Conservation (phyloP, 192 early-diverging fungal species). For the Rhizophagus sp. region DNA sequence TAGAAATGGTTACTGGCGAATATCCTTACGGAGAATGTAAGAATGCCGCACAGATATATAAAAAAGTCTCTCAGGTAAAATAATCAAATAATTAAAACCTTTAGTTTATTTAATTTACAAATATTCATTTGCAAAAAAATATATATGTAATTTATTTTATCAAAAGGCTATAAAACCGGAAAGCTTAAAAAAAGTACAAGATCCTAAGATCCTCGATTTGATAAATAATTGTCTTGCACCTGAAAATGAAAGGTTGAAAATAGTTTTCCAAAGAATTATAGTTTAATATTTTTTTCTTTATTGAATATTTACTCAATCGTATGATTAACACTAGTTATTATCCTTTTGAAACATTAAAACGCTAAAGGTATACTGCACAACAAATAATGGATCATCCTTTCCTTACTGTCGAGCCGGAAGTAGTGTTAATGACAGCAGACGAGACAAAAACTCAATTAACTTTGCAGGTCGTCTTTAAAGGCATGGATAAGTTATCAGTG, state of each 20-base stretch:
- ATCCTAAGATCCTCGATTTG: slow-evolving; percentile 66
- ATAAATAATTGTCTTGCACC: slow-evolving; percentile 65
- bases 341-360: background rate
- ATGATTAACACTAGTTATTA: slow-evolving; percentile 25
- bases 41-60: slow-evolving; percentile 78
- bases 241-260: slow-evolving; percentile 60
- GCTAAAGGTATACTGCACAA: slow-evolving; percentile 59
- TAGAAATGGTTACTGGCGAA: slow-evolving; percentile 85
- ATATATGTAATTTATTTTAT: background rate
- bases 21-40: slow-evolving; percentile 83
- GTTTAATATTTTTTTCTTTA: background rate
- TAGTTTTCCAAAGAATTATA: background rate
- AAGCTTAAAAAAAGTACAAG: slow-evolving; percentile 60
- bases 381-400: slow-evolving; percentile 76
- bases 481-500: slow-evolving; percentile 75
- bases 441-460: slow-evolving; percentile 65
- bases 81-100: too few relatives aligned
- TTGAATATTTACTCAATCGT: background rate
- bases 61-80: slow-evolving; percentile 69
- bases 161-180: slow-evolving; percentile 70
- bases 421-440: slow-evolving; percentile 60
- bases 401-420: slow-evolving; percentile 74
- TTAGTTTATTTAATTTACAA: background rate
- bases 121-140: background rate
- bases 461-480: slow-evolving; percentile 77